Evolutionary conservation across 1,139 yeast species (phyloP).

Genomic region (Saccharomycopsis phalli): DNA sequence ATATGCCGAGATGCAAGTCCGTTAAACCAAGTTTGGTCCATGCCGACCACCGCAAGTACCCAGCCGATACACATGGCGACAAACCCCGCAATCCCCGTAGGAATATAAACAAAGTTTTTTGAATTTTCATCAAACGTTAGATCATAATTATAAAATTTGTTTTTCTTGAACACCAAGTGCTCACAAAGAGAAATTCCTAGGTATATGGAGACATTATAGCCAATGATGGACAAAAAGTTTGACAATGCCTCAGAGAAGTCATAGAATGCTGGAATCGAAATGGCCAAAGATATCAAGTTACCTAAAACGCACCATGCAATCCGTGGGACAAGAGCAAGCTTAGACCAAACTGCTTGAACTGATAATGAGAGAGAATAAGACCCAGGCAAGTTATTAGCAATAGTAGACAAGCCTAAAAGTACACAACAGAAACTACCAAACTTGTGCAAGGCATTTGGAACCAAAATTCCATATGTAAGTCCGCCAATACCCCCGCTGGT

Average conservation of each 20-base stretch:
- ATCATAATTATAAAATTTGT: conserved; percentile 52
- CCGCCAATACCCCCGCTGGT: conserved; percentile 64
- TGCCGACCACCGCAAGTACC: conserved; percentile 82
- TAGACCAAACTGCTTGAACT: conserved; percentile 76
- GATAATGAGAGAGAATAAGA: conserved; percentile 83
- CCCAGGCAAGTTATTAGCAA: conserved; percentile 87
- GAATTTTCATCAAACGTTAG: conserved; percentile 50
- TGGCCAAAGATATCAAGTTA: conserved; percentile 68
- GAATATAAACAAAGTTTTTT: conserved; percentile 32
- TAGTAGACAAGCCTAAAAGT: conserved; percentile 68
- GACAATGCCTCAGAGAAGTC: conserved; percentile 63
- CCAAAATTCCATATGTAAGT: conserved; percentile 66
- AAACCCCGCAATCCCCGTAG: conserved; percentile 70
- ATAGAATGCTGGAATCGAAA: conserved; percentile 82
- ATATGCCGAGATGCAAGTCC: conserved; percentile 59
- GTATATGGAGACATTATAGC: conserved; percentile 84
- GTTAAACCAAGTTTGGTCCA: conserved; percentile 76
- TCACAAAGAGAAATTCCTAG: conserved; percentile 64
- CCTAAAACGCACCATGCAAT: conserved; percentile 72
- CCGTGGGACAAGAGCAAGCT: conserved; percentile 67
- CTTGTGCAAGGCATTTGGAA: conserved; percentile 69
- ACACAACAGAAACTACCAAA: conserved; percentile 90
- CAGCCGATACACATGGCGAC: conserved; percentile 75
- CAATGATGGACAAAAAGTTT: conserved; percentile 83
- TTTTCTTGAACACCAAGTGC: conserved; percentile 64